Percentiles rank a stretch among this genome's conserved stretches.
phyloP scores from a whole-genome alignment of 139 green algal genomes.

The Deuterostichococcus epilithicus region DNA sequence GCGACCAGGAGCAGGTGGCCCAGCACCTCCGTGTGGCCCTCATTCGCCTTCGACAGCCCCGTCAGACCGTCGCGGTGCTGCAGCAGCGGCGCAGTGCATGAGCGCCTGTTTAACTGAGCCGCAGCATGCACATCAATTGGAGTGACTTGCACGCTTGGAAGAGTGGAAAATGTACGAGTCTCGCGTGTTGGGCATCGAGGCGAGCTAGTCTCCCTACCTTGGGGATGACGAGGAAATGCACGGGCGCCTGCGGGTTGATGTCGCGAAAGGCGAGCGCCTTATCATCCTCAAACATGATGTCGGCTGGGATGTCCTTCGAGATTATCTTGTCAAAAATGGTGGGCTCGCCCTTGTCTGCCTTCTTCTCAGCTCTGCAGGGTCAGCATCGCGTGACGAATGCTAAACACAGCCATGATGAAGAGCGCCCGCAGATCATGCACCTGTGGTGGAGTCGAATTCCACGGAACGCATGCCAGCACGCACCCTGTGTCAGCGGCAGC shows the following conservation, averaged over 20 bases:
- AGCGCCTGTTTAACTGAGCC: no score
- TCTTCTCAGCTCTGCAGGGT: constrained; percentile 1
- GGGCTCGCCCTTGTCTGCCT: constrained; percentile 33
- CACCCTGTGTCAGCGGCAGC: constrained; percentile 27
- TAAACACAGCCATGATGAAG: neutral
- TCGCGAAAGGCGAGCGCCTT: constrained; percentile 87
- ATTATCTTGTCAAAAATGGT: constrained; percentile 99
- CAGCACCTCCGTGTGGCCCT: constrained; percentile 75
- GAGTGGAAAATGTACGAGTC: no score
- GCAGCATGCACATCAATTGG: no score
- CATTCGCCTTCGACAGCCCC: constrained; percentile 68
- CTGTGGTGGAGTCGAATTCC: neutral
- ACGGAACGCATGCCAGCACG: neutral
- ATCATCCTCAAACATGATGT: constrained; percentile 96
- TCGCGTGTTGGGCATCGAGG: no score
- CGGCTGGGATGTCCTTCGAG: constrained; percentile 77
- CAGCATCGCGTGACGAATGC: neutral
- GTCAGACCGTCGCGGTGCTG: constrained; percentile 61
- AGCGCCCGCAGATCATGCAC: constrained; percentile 17
- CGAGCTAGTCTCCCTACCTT: constrained; percentile 56
- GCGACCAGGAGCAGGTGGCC: constrained; percentile 89
- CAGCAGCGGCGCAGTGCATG: neutral
- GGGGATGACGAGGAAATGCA: constrained; percentile 93
- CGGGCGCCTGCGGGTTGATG: constrained; percentile 84
- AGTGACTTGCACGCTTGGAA: no score